Evolutionary conservation across 2,329 filamentous ascomycete genomes (phyloP).

Genomic region (Xylaria sp.): DNA sequence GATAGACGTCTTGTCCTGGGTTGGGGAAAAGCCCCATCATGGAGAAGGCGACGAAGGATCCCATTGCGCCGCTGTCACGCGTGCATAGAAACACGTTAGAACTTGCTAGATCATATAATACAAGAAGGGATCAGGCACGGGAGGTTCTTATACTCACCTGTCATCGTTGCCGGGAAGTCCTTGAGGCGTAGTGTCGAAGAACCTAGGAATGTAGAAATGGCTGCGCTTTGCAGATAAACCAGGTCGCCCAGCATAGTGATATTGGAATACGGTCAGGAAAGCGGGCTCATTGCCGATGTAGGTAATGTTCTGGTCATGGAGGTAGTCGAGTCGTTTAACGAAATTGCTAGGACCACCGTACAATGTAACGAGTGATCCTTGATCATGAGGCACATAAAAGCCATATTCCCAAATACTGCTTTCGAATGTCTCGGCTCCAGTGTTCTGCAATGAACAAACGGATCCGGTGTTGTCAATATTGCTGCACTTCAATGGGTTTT

Average conservation of each 20-base stretch:
- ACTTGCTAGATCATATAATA: too few relatives aligned
- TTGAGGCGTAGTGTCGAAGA: conserved; percentile 66
- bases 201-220: conserved; percentile 72
- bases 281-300: conserved; percentile 71
- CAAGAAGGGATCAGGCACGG: too few relatives aligned
- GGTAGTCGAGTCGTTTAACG: conserved; percentile 67
- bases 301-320: conserved; percentile 71
- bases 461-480: conserved; percentile 57
- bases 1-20: conserved; percentile 74
- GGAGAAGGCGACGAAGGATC: conserved; percentile 69
- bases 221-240: conserved; percentile 63
- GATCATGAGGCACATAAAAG: conserved; percentile 69
- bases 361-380: conserved; percentile 62
- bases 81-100: too few relatives aligned
- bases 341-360: conserved; percentile 70
- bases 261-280: conserved; percentile 65
- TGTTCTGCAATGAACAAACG: conserved; percentile 68
- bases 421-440: conserved; percentile 76
- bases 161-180: conserved; percentile 79
- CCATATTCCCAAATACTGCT: conserved; percentile 78
- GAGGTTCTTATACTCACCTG: too few relatives aligned
- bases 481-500: conserved; percentile 73
- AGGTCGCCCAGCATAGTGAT: conserved; percentile 74
- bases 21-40: conserved; percentile 79
- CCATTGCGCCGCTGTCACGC: conserved; percentile 76